phyloP scores from a whole-genome alignment of 495 filamentous ascomycete genomes.

The Talaromyces nanjingensis region DNA sequence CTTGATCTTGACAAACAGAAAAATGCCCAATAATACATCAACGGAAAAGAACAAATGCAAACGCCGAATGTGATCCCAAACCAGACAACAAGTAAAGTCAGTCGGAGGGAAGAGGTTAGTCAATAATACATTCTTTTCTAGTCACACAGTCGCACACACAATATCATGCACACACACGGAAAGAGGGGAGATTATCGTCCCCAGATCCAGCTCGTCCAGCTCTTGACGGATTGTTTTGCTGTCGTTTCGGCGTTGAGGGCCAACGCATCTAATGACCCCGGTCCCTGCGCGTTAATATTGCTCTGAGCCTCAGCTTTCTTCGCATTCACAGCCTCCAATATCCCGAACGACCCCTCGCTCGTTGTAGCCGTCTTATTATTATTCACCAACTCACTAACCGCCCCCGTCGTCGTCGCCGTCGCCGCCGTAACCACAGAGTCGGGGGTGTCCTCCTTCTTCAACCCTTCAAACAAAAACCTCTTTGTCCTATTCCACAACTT shows the following conservation, averaged over 20 bases:
- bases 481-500: constrained; percentile 38
- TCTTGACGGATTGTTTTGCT: constrained; percentile 30
- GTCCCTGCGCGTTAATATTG: constrained; percentile 10
- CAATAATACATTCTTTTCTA: background rate
- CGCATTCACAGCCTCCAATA: constrained; percentile 36
- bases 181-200: constrained; percentile 19
- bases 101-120: background rate
- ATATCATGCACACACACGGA: background rate
- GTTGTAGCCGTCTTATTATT: constrained; percentile 9
- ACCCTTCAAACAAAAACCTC: constrained; percentile 35
- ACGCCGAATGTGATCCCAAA: background rate
- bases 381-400: background rate
- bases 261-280: constrained; percentile 34
- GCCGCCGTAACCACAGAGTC: constrained; percentile 12
- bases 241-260: constrained; percentile 35
- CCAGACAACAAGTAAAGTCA: background rate
- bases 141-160: background rate
- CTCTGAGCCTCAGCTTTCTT: constrained; percentile 19
- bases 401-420: constrained; percentile 1
- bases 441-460: constrained; percentile 42
- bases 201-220: constrained; percentile 41
- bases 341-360: constrained; percentile 8
- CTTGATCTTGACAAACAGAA: background rate
- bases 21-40: background rate
- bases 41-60: background rate